These are phyloP conservation scores for Diaporthe sp. DNA, from an alignment of 2,329 filamentous ascomycete genomes.

Conservation along the genomic window DNA sequence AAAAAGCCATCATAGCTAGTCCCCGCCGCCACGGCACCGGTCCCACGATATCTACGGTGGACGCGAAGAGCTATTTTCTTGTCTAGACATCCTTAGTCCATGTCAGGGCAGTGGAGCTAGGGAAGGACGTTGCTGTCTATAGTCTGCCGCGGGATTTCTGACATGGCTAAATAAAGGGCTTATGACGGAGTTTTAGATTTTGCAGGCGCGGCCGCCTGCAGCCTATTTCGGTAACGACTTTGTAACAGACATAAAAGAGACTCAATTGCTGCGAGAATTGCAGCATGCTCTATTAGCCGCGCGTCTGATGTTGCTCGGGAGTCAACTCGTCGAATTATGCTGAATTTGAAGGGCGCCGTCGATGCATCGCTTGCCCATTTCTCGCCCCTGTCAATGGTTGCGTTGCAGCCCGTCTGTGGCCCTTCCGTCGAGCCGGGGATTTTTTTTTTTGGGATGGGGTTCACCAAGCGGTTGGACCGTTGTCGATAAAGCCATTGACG, in stretches of 20 bases:
- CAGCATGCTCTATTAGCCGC: not conserved
- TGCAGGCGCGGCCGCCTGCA: not conserved
- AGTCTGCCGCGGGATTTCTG: constrained; percentile 5
- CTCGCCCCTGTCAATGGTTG: constrained; percentile 1
- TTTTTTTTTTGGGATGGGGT: constrained; percentile 30
- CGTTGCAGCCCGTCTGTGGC: constrained; percentile 22
- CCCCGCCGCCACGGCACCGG: not conserved
- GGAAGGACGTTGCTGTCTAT: not conserved
- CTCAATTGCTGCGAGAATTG: constrained; percentile 15
- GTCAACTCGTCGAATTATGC: constrained; percentile 24
- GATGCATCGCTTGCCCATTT: constrained; percentile 33
- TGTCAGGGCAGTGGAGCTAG: not conserved
- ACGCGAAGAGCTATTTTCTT: not conserved
- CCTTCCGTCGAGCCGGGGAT: constrained; percentile 27
- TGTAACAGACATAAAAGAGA: not conserved
- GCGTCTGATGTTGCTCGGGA: constrained; percentile 1
- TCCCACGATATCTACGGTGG: not conserved
- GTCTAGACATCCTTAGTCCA: not conserved
- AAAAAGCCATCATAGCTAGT: not conserved
- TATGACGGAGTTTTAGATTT: not conserved
- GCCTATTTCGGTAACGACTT: not conserved
- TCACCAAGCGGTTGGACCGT: constrained; percentile 19
- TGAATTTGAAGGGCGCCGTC: not conserved
- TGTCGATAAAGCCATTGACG: constrained; percentile 28
- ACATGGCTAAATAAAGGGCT: not conserved